These are phyloP conservation scores for Globisporangium mamillatum DNA, from an alignment of 352 stramenopile genomes.

Conservation along the genomic window DNA sequence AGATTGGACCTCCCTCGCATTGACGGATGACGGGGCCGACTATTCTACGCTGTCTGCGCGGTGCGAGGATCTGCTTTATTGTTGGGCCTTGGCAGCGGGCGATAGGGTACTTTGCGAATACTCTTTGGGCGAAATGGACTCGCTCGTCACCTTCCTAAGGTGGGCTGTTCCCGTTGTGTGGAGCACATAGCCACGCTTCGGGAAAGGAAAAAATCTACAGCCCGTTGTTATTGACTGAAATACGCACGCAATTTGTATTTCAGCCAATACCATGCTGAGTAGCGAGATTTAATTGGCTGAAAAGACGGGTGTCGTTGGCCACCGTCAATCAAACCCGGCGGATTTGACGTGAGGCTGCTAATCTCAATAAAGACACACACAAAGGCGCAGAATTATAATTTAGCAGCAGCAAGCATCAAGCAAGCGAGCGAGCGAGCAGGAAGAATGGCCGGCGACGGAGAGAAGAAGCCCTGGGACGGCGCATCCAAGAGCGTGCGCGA, in stretches of 20 bases:
- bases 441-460: slow-evolving; percentile 23
- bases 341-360: neutral
- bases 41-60: no score
- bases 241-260: neutral
- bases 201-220: neutral
- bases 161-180: neutral
- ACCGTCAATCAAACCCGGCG: neutral
- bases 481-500: slow-evolving; percentile 48
- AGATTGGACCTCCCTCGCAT: no score
- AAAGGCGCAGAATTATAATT: neutral
- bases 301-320: neutral
- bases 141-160: no score
- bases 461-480: slow-evolving; percentile 68
- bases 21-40: no score
- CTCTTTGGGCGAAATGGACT: no score
- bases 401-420: neutral
- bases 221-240: no score
- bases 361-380: neutral
- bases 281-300: neutral
- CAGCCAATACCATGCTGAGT: neutral
- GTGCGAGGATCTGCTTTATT: no score
- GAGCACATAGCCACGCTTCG: neutral
- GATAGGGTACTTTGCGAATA: no score
- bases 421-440: neutral
- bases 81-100: no score